Conservation (phyloP, 176 grass and related monocot species). For the Puya raimondii region DNA sequence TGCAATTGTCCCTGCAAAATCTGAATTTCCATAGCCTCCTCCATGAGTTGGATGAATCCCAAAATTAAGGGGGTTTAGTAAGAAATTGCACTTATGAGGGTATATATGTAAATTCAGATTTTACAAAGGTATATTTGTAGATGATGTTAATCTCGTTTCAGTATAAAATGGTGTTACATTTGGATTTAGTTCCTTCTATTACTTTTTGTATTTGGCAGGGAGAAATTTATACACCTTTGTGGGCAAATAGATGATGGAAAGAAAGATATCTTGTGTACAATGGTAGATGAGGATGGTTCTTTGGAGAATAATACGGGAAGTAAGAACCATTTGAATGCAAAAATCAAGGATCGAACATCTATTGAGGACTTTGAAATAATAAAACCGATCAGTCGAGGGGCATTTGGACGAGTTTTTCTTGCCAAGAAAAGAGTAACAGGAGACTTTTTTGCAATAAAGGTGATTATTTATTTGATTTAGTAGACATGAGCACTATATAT, state of each 20-base stretch:
- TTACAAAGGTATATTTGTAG: too few relatives aligned
- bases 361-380: constrained; percentile 99
- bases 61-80: background rate
- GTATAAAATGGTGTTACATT: background rate
- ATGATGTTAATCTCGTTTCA: too few relatives aligned
- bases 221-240: constrained; percentile 91
- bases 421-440: constrained; percentile 90
- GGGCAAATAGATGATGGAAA: constrained; percentile 61
- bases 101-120: too few relatives aligned
- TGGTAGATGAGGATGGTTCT: constrained; percentile 54
- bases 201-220: constrained; percentile 33
- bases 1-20: background rate
- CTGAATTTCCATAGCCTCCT: too few relatives aligned
- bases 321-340: constrained; percentile 44
- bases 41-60: background rate
- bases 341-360: constrained; percentile 75
- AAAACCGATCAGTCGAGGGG: constrained; percentile 83
- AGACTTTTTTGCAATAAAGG: constrained; percentile 95
- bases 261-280: constrained; percentile 34
- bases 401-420: constrained; percentile 92
- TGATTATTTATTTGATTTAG: constrained; percentile 18
- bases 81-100: background rate
- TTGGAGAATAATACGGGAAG: constrained; percentile 25
- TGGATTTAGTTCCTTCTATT: background rate
- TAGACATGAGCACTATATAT: background rate